Evolutionary conservation across 768 basidiomycete genomes (phyloP).

Genomic region (Xerocomellus dryophilus): DNA sequence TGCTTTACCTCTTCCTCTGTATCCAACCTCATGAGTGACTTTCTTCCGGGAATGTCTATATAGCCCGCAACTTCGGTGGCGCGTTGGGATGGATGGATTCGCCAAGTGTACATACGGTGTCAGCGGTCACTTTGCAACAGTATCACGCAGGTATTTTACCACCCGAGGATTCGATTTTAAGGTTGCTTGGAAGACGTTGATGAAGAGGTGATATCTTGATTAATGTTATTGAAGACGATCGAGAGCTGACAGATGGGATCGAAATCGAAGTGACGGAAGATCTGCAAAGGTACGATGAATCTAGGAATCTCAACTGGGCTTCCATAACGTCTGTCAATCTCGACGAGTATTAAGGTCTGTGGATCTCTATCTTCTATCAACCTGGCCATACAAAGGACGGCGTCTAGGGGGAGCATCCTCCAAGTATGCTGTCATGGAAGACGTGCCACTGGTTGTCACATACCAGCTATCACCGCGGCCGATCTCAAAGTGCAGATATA

Average conservation of each 20-base stretch:
- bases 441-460: neutral
- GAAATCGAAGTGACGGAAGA: constrained; percentile 19
- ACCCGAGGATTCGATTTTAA: constrained; percentile 19
- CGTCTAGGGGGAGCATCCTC: constrained; percentile 13
- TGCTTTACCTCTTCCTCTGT: constrained; percentile 20
- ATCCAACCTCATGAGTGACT: constrained; percentile 21
- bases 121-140: constrained; percentile 9
- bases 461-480: constrained; percentile 25
- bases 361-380: constrained; percentile 16
- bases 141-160: neutral
- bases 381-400: constrained; percentile 8
- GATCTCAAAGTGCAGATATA: constrained; percentile 14
- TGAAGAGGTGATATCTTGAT: constrained; percentile 19
- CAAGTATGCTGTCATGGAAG: constrained; percentile 14
- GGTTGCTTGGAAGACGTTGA: constrained; percentile 11
- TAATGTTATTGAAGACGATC: constrained; percentile 15
- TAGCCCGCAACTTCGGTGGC: constrained; percentile 19
- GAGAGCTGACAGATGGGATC: constrained; percentile 16
- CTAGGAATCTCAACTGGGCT: constrained; percentile 15
- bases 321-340: constrained; percentile 24
- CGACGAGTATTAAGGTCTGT: constrained; percentile 17
- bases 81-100: constrained; percentile 11
- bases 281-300: constrained; percentile 22
- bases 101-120: constrained; percentile 13
- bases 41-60: constrained; percentile 16